Evolutionary conservation across 2,329 filamentous ascomycete genomes (phyloP).

Genomic region (Aspergillus oerlinghausenensis): DNA sequence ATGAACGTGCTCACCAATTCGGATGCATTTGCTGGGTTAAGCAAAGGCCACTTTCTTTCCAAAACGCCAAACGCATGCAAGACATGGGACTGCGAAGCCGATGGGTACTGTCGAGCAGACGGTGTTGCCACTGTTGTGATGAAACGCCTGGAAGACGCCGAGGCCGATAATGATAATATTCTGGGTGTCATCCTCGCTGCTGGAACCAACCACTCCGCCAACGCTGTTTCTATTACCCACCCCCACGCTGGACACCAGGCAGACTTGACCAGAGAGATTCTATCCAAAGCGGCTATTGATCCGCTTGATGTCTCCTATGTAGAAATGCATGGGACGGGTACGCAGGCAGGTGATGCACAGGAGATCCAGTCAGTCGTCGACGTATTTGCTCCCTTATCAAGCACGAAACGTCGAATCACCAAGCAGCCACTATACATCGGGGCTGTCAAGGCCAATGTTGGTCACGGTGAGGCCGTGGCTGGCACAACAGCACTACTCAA

Average conservation of each 20-base stretch:
- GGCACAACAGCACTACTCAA: conserved; percentile 50
- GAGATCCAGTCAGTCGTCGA: conserved; percentile 35
- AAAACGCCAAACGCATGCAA: conserved; percentile 42
- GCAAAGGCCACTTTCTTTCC: conserved; percentile 44
- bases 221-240: conserved; percentile 43
- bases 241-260: conserved; percentile 39
- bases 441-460: conserved; percentile 34
- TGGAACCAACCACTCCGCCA: conserved; percentile 16
- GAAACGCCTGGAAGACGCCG: conserved; percentile 48
- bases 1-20: conserved; percentile 71
- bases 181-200: conserved; percentile 41
- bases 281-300: conserved; percentile 33
- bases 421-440: conserved; percentile 26
- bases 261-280: conserved; percentile 29
- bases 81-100: conserved; percentile 46
- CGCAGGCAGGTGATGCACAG: conserved; percentile 36
- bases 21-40: conserved; percentile 70
- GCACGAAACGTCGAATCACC: conserved; percentile 48
- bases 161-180: conserved; percentile 45
- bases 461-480: conserved; percentile 44
- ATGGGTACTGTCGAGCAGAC: conserved; percentile 54
- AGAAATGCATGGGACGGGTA: conserved; percentile 40
- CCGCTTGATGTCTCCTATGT: conserved; percentile 36
- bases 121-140: conserved; percentile 47
- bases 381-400: conserved; percentile 48